A percentile compares a stretch with the other conserved stretches of the same genome.
phyloP scores from a whole-genome alignment of 1,284 basidiomycete genomes.

The Ganoderma boninense region DNA sequence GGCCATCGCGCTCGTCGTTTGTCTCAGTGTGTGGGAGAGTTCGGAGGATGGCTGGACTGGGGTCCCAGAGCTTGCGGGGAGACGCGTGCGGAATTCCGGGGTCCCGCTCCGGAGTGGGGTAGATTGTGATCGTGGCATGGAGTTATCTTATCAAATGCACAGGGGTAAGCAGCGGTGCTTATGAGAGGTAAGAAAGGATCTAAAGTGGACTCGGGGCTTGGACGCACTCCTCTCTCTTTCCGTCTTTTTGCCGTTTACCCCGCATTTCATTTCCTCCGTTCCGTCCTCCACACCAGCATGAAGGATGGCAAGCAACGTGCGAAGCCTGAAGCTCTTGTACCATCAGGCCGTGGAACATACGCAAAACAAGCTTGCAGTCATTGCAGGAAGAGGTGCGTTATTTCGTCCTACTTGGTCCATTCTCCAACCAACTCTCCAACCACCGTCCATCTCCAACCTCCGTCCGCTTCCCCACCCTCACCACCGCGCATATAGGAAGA shows the following conservation, averaged over 20 bases:
- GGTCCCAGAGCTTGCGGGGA: background rate
- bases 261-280: conserved; percentile 10
- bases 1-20: background rate
- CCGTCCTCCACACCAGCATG: conserved; percentile 27
- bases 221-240: conserved; percentile 11
- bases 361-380: conserved; percentile 59
- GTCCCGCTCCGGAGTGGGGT: background rate
- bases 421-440: too few relatives aligned
- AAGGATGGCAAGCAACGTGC: conserved; percentile 40
- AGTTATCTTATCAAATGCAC: background rate
- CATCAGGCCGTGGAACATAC: conserved; percentile 49
- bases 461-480: background rate
- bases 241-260: conserved; percentile 23
- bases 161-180: conserved; percentile 2
- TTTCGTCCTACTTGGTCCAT: background rate
- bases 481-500: conserved; percentile 49
- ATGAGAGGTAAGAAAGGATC: background rate
- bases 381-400: conserved; percentile 55
- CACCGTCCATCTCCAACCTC: background rate
- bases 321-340: conserved; percentile 31
- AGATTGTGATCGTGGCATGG: background rate
- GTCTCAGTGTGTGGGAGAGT: background rate
- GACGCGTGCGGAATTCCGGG: background rate
- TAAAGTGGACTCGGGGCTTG: background rate
- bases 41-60: background rate